phyloP scores from a whole-genome alignment of 495 filamentous ascomycete species.

The Lophiostoma macrostomum region DNA sequence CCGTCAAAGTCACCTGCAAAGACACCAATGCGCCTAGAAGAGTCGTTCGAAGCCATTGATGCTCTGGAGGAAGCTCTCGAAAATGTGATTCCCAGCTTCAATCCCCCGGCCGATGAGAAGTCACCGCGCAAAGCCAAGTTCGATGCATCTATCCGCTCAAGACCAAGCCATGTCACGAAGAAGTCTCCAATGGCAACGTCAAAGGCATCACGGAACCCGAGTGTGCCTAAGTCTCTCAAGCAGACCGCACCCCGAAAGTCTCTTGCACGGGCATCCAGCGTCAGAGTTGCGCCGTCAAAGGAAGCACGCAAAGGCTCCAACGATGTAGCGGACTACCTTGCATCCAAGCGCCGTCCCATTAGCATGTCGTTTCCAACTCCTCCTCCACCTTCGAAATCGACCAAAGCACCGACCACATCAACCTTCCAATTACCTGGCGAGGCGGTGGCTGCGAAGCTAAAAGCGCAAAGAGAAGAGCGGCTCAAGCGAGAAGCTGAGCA shows the following conservation, averaged over 20 bases:
- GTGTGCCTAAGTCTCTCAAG: slow-evolving; percentile 17
- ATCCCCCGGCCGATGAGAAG: slow-evolving; percentile 29
- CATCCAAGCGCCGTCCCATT: slow-evolving; percentile 37
- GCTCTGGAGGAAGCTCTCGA: slow-evolving; percentile 66
- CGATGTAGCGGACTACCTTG: slow-evolving; percentile 32
- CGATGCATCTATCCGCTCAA: neutral
- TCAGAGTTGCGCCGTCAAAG: slow-evolving; percentile 18
- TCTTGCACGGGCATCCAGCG: slow-evolving; percentile 20
- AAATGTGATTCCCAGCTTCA: slow-evolving; percentile 40
- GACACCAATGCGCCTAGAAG: slow-evolving; percentile 57
- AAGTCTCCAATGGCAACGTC: slow-evolving; percentile 12
- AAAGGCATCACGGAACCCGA: slow-evolving; percentile 20
- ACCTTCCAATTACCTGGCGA: slow-evolving; percentile 72
- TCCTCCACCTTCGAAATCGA: slow-evolving; percentile 52
- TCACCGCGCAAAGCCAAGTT: slow-evolving; percentile 22
- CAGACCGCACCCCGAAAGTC: slow-evolving; percentile 4
- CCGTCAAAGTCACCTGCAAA: slow-evolving; percentile 43
- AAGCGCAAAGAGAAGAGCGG: slow-evolving; percentile 64
- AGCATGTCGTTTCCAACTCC: slow-evolving; percentile 44
- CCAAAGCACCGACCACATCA: slow-evolving; percentile 58
- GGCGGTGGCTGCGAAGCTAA: slow-evolving; percentile 65
- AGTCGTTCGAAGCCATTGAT: slow-evolving; percentile 67
- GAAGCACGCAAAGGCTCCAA: slow-evolving; percentile 6
- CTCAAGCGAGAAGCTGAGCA: slow-evolving; percentile 44
- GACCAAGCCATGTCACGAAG: slow-evolving; percentile 10